phyloP scores from a whole-genome alignment of 2,329 filamentous ascomycete species.

The Cercospora sp. region DNA sequence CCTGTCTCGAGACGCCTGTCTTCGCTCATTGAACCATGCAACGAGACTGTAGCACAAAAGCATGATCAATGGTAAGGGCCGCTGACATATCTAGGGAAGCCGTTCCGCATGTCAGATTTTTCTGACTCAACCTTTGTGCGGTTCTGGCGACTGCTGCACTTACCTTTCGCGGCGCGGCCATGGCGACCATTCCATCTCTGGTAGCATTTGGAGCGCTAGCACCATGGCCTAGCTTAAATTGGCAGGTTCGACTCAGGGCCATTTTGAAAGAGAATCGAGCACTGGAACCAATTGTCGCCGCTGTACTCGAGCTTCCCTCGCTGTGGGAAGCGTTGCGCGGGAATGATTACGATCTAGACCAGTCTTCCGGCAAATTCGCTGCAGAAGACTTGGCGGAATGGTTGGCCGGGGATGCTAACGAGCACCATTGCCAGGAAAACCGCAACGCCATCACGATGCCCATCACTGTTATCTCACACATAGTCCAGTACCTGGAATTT shows the following conservation, averaged over 20 bases:
- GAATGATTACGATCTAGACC: background rate
- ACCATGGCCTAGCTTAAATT: background rate
- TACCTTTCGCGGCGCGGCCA: background rate
- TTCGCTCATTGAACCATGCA: background rate
- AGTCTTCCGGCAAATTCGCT: background rate
- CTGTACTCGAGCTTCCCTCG: constrained; percentile 3
- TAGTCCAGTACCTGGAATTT: constrained; percentile 10
- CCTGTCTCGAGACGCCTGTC: background rate
- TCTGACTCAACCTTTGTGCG: too few relatives aligned
- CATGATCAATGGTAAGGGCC: background rate
- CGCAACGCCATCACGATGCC: constrained; percentile 11
- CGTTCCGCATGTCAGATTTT: background rate
- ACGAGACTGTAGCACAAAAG: background rate
- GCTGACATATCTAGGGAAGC: background rate
- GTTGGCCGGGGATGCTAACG: background rate
- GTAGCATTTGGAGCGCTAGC: constrained; percentile 2
- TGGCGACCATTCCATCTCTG: constrained; percentile 2
- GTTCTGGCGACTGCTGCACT: background rate
- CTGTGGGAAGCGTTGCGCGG: constrained; percentile 1
- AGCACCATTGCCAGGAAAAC: background rate
- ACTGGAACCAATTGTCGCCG: constrained; percentile 1
- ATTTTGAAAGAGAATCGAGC: background rate
- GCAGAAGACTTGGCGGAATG: background rate
- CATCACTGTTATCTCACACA: constrained; percentile 8
- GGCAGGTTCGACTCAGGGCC: background rate